A percentile compares a stretch with the other conserved stretches of the same genome.
phyloP scores from a whole-genome alignment of 352 stramenopile genomes.

The Discostella stelligera region DNA sequence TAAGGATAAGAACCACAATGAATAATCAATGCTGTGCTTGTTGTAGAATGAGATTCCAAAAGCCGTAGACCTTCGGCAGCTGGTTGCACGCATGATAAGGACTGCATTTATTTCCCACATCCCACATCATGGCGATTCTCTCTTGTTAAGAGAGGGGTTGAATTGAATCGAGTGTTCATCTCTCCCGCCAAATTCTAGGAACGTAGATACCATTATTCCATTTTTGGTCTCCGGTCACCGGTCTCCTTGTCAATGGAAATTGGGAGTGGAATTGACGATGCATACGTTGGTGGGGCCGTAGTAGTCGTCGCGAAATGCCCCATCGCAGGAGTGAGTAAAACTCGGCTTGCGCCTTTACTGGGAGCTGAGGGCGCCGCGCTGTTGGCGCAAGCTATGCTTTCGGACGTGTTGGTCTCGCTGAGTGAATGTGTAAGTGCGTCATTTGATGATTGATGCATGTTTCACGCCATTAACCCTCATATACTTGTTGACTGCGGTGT shows the following conservation, averaged over 20 bases:
- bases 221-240: too few species aligned
- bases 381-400: slow-evolving; percentile 71
- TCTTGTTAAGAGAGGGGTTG: too few species aligned
- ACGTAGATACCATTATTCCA: too few species aligned
- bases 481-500: neutral
- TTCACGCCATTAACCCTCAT: neutral
- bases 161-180: too few species aligned
- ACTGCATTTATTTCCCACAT: too few species aligned
- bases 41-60: too few species aligned
- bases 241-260: neutral
- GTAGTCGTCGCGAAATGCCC: slow-evolving; percentile 76
- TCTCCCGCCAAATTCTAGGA: too few species aligned
- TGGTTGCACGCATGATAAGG: too few species aligned
- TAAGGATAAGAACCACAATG: too few species aligned
- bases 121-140: too few species aligned
- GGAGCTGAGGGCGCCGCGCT: slow-evolving; percentile 54
- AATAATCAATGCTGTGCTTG: too few species aligned
- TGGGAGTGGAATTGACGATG: neutral
- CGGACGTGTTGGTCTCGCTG: slow-evolving; percentile 63
- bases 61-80: too few species aligned
- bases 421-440: slow-evolving; percentile 43
- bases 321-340: slow-evolving; percentile 66
- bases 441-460: neutral
- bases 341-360: slow-evolving; percentile 58
- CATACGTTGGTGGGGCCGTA: slow-evolving; percentile 38